Evolutionary conservation across 176 grass and related monocot genomes (phyloP).

Genomic region (Cenchrus fungigraminus): DNA sequence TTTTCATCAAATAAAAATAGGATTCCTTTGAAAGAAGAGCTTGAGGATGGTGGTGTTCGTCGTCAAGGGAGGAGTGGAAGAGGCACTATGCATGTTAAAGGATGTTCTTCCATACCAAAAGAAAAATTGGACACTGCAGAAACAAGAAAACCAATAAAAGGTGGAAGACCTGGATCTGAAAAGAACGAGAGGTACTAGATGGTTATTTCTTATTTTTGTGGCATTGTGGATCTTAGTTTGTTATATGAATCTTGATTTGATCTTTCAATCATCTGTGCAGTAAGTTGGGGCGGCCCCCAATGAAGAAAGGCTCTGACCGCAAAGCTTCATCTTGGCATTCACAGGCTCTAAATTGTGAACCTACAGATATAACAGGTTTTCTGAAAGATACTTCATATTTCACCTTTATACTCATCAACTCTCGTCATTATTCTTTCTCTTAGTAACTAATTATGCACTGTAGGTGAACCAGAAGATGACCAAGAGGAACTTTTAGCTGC

Average conservation of each 20-base stretch:
- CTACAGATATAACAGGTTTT: constrained; percentile 56
- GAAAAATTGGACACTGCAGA: constrained; percentile 60
- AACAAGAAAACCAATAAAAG: constrained; percentile 61
- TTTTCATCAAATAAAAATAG: constrained; percentile 66
- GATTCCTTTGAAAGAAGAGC: constrained; percentile 79
- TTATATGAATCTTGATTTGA: constrained; percentile 30
- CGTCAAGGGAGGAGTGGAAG: constrained; percentile 73
- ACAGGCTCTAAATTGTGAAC: constrained; percentile 50
- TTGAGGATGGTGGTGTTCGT: constrained; percentile 59
- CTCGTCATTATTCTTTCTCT: neutral
- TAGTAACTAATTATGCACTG: constrained; percentile 44
- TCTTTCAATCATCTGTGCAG: constrained; percentile 51
- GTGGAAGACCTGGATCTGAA: constrained; percentile 58
- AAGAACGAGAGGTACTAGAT: constrained; percentile 69
- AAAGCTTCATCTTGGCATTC: constrained; percentile 59
- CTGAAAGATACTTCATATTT: constrained; percentile 34
- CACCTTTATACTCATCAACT: constrained; percentile 12
- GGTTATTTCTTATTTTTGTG: constrained; percentile 7
- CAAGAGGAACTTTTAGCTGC: constrained; percentile 80
- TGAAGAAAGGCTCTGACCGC: constrained; percentile 69
- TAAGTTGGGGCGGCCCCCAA: constrained; percentile 63
- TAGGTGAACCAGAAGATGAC: constrained; percentile 80
- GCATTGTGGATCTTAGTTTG: constrained; percentile 20
- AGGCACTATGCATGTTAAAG: constrained; percentile 56
- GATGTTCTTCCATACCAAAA: constrained; percentile 57